Base-by-base conservation (phyloP, 441 rosid species). In the Gossypium schwendimanii region DNA sequence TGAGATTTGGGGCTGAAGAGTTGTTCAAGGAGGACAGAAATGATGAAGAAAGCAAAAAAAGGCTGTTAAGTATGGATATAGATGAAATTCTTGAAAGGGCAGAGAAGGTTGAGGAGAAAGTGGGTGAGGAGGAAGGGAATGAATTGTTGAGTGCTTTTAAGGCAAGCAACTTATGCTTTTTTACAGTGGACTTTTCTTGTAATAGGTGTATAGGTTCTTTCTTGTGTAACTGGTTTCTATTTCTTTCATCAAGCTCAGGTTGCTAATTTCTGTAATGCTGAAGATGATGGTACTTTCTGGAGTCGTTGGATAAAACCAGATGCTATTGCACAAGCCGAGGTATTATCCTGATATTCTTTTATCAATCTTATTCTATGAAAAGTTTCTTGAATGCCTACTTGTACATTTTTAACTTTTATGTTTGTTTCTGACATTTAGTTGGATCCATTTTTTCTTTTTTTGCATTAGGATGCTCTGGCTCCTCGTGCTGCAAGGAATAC, bases 241-340 rank as follows among this genome's bases (percentile, higher is more conserved):
- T 41, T 78, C 68, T 76, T 70, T 63, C 70, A 23, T 74, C 33
- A 21, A 76, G 49, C 74, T 57, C 81, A 96, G 98, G 99, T 96
- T 72, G 98, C 98, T 58, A 96, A 88, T 83, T 90, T 96, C 83
- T 78, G 94, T 80, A 82, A 84, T 71, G 89, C 92, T 17, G 98
- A 96, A 84, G 97, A 96, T 83, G 98, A 96, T 86, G 91, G 97
- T 67, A 91, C 91, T 76, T 96, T 96, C 67, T 96, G 99, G 99
- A 96, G 99, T 86, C 97, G 98, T 41, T 96, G 98, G 99, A 96
- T 96, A 83, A 93, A 93, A 84, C 98, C 99, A 57, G 99, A 96
- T 7, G 93, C 97, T 23, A 78, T 96, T 23, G 84, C 87, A 47
- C 87, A 84, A 54, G 98, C 99, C 20, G 97, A 96, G 78, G 99